Base-by-base conservation (phyloP, 1,139 yeast genomes). In the Saccharomyces hybrid region DNA sequence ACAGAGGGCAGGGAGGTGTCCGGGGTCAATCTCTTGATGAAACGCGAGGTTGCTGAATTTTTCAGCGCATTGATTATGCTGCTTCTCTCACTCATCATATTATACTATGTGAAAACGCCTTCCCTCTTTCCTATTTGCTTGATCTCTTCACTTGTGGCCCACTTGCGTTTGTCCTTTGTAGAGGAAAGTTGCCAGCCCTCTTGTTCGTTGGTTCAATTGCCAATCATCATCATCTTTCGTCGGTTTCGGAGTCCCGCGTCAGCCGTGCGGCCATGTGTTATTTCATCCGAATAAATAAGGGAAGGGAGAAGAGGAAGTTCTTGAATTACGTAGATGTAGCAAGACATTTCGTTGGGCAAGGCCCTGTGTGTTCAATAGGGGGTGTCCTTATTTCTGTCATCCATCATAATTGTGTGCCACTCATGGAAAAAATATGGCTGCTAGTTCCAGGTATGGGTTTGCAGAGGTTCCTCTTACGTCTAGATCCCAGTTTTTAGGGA, bases 1-100 rank as follows among this genome's bases (percentile, higher is more conserved):
- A 60, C 24, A 2, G 55, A 46, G 4, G 59, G 50, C 4, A 61
- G 31, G 6, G 47, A 24, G 8, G 54, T 47, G 26, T 60, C 62
- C 8, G 64, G 58, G 2, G 52, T 58, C 24, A 61, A 47, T 26
- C 49, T 54, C 24, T 56, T 55, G 8, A 56, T 57, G 14, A 60
- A 53, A 16, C 48, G 48, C 1, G 62, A 60, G 2, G 54, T 32
- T 7, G 58, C 58, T 2, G 54, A n/a, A 2, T 31, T 49, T 32
- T 52, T 51, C 16, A 58, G 31, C 7, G 51, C 55, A n/a, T 51
- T 50, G 11, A 57, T 14, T 16, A 58, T 50, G 3, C 55, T 52
- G 14, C 51, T 32, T 42, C 29, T 49, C n/a, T 56, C 59, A 6
- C 48, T 16, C 60, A 58, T 58, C 12, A 24, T 47, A 32, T 4